A percentile compares a stretch with the other conserved stretches of the same genome.
Evolutionary conservation across 352 stramenopile genomes (phyloP).

Genomic region (Globisporangium apiculatum): DNA sequence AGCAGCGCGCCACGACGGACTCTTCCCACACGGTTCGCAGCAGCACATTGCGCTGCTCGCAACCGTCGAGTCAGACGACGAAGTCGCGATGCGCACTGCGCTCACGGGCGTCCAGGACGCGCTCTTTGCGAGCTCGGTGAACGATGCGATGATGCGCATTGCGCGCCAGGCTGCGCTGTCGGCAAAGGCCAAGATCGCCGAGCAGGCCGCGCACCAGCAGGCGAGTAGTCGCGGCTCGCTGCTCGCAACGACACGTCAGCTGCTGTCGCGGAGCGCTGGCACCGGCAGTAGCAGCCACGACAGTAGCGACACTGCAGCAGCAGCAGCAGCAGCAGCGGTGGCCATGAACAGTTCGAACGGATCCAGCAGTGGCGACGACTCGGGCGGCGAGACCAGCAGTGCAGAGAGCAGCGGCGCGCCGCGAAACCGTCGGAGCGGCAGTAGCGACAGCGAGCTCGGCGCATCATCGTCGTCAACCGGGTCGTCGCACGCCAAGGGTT

Average conservation of each 20-base stretch:
- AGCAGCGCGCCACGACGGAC: slow-evolving; percentile 51
- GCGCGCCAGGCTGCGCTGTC: slow-evolving; percentile 71
- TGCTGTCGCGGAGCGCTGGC: slow-evolving; percentile 37
- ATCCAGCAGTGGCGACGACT: slow-evolving; percentile 30
- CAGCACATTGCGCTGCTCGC: slow-evolving; percentile 44
- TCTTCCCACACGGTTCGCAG: slow-evolving; percentile 65
- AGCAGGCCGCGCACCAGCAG: slow-evolving; percentile 70
- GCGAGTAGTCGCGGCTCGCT: slow-evolving; percentile 50
- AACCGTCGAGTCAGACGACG: slow-evolving; percentile 37
- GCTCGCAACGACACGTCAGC: slow-evolving; percentile 64
- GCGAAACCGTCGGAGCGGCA: slow-evolving; percentile 17
- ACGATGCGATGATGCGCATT: slow-evolving; percentile 80
- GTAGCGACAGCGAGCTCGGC: background rate
- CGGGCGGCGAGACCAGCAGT: slow-evolving; percentile 12
- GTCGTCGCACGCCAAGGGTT: background rate
- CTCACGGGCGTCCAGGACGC: slow-evolving; percentile 51
- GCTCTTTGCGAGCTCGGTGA: slow-evolving; percentile 65
- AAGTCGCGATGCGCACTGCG: slow-evolving; percentile 45
- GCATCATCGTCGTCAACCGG: background rate
- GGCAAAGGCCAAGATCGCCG: slow-evolving; percentile 74
- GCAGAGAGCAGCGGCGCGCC: slow-evolving; percentile 7
- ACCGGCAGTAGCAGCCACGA: slow-evolving; percentile 19
- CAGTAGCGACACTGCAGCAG: slow-evolving; percentile 15
- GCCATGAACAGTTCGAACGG: slow-evolving; percentile 3
- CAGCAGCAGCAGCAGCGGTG: background rate